These are phyloP conservation scores for Talaromyces amestolkiae DNA, from an alignment of 2,329 filamentous ascomycete species.

Conservation along the genomic window DNA sequence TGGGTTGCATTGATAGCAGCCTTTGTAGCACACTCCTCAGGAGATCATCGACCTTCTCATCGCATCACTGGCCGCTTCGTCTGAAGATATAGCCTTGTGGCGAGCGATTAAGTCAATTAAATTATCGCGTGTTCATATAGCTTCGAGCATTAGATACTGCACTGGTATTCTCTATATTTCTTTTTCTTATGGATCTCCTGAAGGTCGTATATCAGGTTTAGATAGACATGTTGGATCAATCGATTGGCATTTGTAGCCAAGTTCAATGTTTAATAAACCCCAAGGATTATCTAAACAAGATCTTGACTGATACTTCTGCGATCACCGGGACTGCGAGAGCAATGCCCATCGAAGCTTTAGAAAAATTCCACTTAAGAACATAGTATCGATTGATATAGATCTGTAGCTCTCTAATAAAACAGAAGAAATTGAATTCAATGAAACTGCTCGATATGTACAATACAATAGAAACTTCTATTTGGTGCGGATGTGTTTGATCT, in stretches of 20 bases:
- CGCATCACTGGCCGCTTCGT: background rate
- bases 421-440: background rate
- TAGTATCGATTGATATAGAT: background rate
- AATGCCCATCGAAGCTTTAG: background rate
- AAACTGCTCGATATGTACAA: slow-evolving; percentile 17
- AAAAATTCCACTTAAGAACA: background rate
- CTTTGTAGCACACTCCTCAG: background rate
- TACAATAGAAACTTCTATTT: slow-evolving; percentile 56
- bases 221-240: background rate
- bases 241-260: background rate
- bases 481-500: slow-evolving; percentile 81
- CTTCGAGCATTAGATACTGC: background rate
- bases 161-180: background rate
- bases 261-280: background rate
- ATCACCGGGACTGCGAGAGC: background rate
- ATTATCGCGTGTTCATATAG: background rate
- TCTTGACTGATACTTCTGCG: background rate
- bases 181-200: background rate
- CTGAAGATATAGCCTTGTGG: background rate
- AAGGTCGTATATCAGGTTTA: background rate
- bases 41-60: background rate
- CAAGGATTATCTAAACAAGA: background rate
- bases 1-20: background rate
- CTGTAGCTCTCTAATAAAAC: background rate
- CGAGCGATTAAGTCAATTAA: background rate